These are phyloP conservation scores for Candida tetrigidarum DNA, from an alignment of 1,139 yeast genomes.

Conservation along the genomic window DNA sequence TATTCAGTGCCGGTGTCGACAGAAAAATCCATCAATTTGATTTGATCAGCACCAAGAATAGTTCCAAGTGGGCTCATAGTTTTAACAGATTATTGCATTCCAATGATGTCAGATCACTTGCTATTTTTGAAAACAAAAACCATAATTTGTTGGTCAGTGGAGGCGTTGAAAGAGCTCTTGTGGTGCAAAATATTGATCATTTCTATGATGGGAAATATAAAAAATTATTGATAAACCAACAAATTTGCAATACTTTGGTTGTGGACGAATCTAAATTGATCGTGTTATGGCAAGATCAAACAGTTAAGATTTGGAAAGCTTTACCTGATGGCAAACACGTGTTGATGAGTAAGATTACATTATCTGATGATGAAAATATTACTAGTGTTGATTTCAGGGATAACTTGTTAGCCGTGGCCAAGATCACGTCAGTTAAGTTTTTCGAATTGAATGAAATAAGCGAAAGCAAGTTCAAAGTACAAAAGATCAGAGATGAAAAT, in stretches of 20 bases:
- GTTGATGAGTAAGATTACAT: slow-evolving; percentile 65
- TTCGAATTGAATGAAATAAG: slow-evolving; percentile 54
- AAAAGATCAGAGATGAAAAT: slow-evolving; percentile 56
- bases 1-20: slow-evolving; percentile 94
- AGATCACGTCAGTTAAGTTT: slow-evolving; percentile 69
- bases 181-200: slow-evolving; percentile 65
- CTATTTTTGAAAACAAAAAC: slow-evolving; percentile 69
- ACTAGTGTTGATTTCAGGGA: slow-evolving; percentile 69
- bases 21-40: slow-evolving; percentile 82
- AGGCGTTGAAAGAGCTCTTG: slow-evolving; percentile 85
- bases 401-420: slow-evolving; percentile 68
- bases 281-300: slow-evolving; percentile 82
- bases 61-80: slow-evolving; percentile 76
- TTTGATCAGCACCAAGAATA: slow-evolving; percentile 38
- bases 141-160: slow-evolving; percentile 79
- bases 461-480: slow-evolving; percentile 48
- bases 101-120: slow-evolving; percentile 85
- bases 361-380: slow-evolving; percentile 83
- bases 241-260: slow-evolving; percentile 57
- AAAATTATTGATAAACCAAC: slow-evolving; percentile 71
- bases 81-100: slow-evolving; percentile 83
- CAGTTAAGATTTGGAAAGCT: slow-evolving; percentile 79
- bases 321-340: slow-evolving; percentile 41
- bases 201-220: slow-evolving; percentile 79
- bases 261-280: slow-evolving; percentile 55